Evolutionary conservation across 371 early-diverging fungal genomes (phyloP), one percentile per base, ranked within the genome.

Genomic region (Mortierella sp.): DNA sequence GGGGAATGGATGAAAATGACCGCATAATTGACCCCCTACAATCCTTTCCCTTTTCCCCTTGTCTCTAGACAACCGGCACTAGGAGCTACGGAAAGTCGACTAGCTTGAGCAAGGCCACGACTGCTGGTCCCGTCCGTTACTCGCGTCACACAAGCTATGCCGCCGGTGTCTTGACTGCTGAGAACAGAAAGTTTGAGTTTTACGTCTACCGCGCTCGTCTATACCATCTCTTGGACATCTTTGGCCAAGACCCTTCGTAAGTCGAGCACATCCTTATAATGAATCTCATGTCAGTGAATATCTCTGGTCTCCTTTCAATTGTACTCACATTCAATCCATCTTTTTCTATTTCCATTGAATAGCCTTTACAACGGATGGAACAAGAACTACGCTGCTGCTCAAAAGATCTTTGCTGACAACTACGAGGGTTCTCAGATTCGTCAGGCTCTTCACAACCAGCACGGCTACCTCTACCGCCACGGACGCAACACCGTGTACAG

Each of bases 131-230:
- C 2, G 76, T 53, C 4, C 79, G 73, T 14, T 83, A 45, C 76
- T 83, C 84, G 24, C 84, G 84, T 45, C 84, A 83, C 40, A 83
- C 84, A 31, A 83, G 84, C 68, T 83, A 83, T 39, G 84, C 84
- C 26, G 84, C 84, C 4, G 84, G 84, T 19, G 64, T 79, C 16
- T 66, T 83, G 68, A 83, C 79, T 0, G 41, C 70, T 7, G 84
- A 83, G 65, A 76, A 47, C 41, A 61, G 37, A 34, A 78, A 79
- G 58, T 70, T 44, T 48, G 79, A 78, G 61, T 83, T 83, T 52
- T 79, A 83, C 64, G 72, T 76, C 7, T 83, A 83, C 65, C 79
- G 84, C 11, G 19, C 76, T 40, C 84, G 79, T 52, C 73, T 83
- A 19, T 75, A 83, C 55, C 79, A 79, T 24, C 53, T 83, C 14